Evolutionary conservation across 2,329 filamentous ascomycete genomes (phyloP), one percentile per base, ranked within the genome.

Genomic region (Pyricularia sp.): DNA sequence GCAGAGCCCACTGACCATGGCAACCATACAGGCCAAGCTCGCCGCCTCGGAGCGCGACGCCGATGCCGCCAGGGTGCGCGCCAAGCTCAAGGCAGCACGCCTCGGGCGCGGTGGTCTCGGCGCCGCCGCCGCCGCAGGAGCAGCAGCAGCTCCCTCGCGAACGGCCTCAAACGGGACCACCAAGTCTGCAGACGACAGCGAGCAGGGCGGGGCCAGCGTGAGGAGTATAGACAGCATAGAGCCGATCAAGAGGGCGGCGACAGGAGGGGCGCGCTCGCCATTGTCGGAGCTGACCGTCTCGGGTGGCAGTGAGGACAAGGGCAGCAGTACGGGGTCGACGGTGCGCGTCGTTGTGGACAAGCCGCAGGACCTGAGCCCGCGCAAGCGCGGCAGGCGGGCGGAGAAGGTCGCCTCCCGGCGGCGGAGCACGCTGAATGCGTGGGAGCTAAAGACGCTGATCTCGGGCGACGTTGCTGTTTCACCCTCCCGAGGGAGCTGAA

Each of bases 351-450:
- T 20, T 25, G 14, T 20, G 20, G 64, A 69, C 58, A 75, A 71
- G 66, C 68, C 31, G 63, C 67, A 58, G 65, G 70, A 73, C 67
- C 76, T 78, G 4, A 75, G 77, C 65, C 82, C 82, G 76, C 80
- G 84, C 36, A 86, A 85, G 75, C 80, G 84, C 61, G 86, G 81
- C 74, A 81, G 78, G 76, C 84, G 80, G 76, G 82, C 77, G 74
- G 88, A 76, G 77, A 89, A 81, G 80, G 81, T 77, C 10, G 82
- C 87, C 2, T 89, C 85, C 70, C 82, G 90, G 75, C 83, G 91
- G 75, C 85, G 92, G 76, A 93, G 90, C 74, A 94, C 91, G 25
- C 80, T 94, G 36, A 93, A 86, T 73, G 88, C 90, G 3, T 90
- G 90, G 82, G 92, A 94, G 78, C 78, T 94, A 75, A 86, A 91